phyloP scores from a whole-genome alignment of 495 filamentous ascomycete genomes.

The Glonium stellatum region DNA sequence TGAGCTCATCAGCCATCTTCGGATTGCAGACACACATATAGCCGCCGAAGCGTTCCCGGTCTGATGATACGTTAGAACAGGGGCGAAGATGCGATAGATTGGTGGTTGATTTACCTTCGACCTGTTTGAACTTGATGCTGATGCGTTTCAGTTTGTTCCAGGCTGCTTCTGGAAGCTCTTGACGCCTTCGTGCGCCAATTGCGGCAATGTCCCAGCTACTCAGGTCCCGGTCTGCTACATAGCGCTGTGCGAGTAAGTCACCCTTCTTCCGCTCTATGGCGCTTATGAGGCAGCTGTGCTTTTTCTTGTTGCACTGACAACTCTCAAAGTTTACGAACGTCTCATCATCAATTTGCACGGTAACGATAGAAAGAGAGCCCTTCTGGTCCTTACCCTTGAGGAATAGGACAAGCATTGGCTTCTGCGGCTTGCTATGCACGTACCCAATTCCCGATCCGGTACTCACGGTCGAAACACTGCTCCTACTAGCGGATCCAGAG shows the following conservation, averaged over 20 bases:
- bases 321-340: background rate
- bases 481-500: no score
- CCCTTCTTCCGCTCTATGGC: background rate
- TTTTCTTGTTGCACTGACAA: background rate
- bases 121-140: background rate
- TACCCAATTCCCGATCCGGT: background rate
- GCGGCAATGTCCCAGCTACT: background rate
- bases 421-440: constrained; percentile 2
- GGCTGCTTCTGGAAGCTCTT: background rate
- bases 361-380: background rate
- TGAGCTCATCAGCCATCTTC: background rate
- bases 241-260: background rate
- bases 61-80: background rate
- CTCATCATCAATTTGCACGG: background rate
- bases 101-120: background rate
- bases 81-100: background rate
- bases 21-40: background rate
- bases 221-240: background rate
- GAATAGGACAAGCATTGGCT: constrained; percentile 2
- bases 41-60: background rate
- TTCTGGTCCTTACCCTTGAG: background rate
- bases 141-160: background rate
- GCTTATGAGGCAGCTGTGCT: background rate
- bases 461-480: background rate
- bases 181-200: background rate